phyloP scores from a whole-genome alignment of 2,329 filamentous ascomycete genomes.

The Exophiala phaeomuriformis region DNA sequence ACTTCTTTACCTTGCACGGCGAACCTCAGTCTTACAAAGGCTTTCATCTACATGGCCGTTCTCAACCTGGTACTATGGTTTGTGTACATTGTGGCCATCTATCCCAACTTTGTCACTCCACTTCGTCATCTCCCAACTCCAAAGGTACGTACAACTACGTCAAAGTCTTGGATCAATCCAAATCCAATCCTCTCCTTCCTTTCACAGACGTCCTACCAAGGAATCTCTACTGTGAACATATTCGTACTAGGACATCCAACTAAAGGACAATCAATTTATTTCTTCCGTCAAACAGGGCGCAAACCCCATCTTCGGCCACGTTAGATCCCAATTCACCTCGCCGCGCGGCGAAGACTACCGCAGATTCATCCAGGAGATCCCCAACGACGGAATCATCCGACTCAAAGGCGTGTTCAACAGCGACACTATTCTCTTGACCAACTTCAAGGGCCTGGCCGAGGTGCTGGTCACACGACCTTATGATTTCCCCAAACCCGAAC shows the following conservation, averaged over 20 bases:
- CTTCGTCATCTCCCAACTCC: constrained; percentile 51
- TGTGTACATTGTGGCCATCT: constrained; percentile 41
- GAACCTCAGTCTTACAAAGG: neutral
- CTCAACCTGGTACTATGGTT: constrained; percentile 23
- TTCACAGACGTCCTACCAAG: neutral
- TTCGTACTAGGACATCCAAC: neutral
- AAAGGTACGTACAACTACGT: constrained; percentile 30
- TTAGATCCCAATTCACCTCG: constrained; percentile 30
- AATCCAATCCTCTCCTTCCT: neutral
- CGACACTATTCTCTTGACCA: constrained; percentile 54
- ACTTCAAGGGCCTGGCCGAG: constrained; percentile 58
- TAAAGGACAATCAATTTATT: neutral
- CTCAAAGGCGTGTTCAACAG: constrained; percentile 56
- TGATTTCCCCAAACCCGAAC: constrained; percentile 57
- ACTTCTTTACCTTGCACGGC: neutral
- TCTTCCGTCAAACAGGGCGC: constrained; percentile 23
- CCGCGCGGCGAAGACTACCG: constrained; percentile 34
- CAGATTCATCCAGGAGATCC: constrained; percentile 51
- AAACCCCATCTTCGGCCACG: constrained; percentile 40
- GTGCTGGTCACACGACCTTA: constrained; percentile 62
- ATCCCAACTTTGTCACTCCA: constrained; percentile 52
- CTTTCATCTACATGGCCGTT: neutral
- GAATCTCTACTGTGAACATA: neutral
- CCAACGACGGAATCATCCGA: constrained; percentile 63
- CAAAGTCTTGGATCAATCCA: neutral